Percentiles rank a stretch among this genome's conserved stretches.
Evolutionary conservation across 495 filamentous ascomycete species (phyloP).

Genomic region (Parathielavia appendiculata): DNA sequence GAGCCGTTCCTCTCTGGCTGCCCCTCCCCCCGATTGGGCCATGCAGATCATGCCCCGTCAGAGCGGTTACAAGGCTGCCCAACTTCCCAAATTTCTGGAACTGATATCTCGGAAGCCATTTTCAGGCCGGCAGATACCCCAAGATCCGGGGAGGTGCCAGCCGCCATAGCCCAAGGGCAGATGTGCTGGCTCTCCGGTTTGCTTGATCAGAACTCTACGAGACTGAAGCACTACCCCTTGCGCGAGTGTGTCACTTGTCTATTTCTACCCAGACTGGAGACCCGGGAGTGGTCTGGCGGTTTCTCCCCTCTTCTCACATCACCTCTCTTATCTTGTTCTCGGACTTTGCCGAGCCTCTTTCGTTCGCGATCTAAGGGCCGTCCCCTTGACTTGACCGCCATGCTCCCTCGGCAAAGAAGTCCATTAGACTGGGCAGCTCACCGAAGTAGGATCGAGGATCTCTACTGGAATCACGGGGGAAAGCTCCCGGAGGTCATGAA

Average conservation of each 20-base stretch:
- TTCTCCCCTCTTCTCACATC: not conserved
- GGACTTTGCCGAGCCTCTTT: not conserved
- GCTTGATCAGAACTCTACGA: not conserved
- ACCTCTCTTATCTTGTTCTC: not conserved
- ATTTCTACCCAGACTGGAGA: not conserved
- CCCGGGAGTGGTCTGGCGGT: not conserved
- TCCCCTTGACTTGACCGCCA: not conserved
- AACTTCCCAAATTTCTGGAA: not conserved
- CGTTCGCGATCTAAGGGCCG: not conserved
- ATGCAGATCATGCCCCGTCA: not conserved
- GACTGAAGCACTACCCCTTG: not conserved
- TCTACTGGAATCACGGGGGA: slow-evolving; percentile 22
- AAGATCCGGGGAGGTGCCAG: slow-evolving; percentile 6
- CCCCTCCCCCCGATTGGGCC: not conserved
- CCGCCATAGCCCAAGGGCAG: not conserved
- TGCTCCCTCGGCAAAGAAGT: slow-evolving; percentile 1
- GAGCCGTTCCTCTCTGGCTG: not conserved
- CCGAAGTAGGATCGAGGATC: slow-evolving; percentile 19
- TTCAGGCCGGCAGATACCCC: not conserved
- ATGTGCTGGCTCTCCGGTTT: not conserved
- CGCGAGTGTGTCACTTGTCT: too few relatives aligned
- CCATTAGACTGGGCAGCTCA: slow-evolving; percentile 21
- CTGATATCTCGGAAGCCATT: not conserved
- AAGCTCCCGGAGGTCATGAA: slow-evolving; percentile 24
- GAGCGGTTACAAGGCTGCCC: not conserved